Conservation (phyloP, 352 stramenopile genomes). For the Phytophthora sojae region DNA sequence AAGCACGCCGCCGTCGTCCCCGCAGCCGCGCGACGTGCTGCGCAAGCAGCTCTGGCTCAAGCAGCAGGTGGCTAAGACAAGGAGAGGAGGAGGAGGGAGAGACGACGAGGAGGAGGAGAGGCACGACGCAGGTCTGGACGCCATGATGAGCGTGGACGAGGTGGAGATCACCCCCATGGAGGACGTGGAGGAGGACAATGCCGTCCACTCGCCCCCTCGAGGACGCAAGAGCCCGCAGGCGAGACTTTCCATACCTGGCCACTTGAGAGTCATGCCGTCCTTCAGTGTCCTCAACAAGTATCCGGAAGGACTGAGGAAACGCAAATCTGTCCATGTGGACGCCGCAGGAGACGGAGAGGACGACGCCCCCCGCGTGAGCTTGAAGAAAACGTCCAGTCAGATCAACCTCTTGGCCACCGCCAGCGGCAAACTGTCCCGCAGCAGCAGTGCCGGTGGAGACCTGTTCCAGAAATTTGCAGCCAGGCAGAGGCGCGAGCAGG, state of each 20-base stretch:
- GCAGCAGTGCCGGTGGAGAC: conserved; percentile 29
- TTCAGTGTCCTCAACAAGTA: conserved; percentile 73
- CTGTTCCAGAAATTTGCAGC: conserved; percentile 42
- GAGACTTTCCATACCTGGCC: conserved; percentile 61
- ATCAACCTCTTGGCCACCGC: conserved; percentile 57
- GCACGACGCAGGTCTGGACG: conserved; percentile 17
- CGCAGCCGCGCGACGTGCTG: conserved; percentile 76
- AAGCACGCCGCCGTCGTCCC: conserved; percentile 79
- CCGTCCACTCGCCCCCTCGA: conserved; percentile 20
- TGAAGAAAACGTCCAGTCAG: conserved; percentile 81
- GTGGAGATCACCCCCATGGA: conserved; percentile 64
- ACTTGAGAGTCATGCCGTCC: conserved; percentile 59
- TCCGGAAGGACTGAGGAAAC: conserved; percentile 77
- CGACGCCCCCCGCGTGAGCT: conserved; percentile 26
- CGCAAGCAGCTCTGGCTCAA: conserved; percentile 74
- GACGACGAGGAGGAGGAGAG: conserved; percentile 11
- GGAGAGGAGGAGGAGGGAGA: background rate
- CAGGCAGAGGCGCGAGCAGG: conserved; percentile 34
- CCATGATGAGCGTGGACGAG: conserved; percentile 63
- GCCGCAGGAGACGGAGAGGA: conserved; percentile 28
- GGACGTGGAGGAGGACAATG: conserved; percentile 38
- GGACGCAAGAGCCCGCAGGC: conserved; percentile 33
- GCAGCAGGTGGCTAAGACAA: conserved; percentile 34
- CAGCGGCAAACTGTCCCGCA: conserved; percentile 31
- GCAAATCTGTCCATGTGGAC: conserved; percentile 78